A percentile compares a stretch with the other conserved stretches of the same genome.
These are phyloP conservation scores for Ottelia alismoides DNA, from an alignment of 106 monocot genomes.

Conservation along the genomic window DNA sequence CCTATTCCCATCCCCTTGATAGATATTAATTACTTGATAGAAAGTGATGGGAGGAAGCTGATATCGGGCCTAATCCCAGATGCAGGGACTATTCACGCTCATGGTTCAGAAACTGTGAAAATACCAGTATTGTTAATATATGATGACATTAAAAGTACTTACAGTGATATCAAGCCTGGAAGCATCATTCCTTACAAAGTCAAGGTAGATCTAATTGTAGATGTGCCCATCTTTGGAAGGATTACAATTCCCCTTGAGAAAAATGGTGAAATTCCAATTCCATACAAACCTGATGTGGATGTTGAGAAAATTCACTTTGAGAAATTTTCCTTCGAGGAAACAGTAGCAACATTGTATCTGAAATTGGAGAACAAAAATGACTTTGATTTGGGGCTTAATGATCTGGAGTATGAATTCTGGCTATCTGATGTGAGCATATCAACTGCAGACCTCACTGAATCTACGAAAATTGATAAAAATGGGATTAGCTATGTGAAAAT, in stretches of 20 bases:
- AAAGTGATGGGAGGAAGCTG: conserved; percentile 74
- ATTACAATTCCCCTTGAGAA: conserved; percentile 61
- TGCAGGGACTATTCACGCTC: conserved; percentile 77
- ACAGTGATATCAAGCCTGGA: conserved; percentile 62
- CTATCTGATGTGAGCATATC: conserved; percentile 52
- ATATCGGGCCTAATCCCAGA: conserved; percentile 82
- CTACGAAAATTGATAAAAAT: conserved; percentile 43
- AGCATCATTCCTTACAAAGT: conserved; percentile 70
- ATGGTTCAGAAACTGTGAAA: conserved; percentile 73
- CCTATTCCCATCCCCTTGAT: conserved; percentile 73
- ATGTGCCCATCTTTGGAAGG: conserved; percentile 56
- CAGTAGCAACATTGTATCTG: conserved; percentile 48
- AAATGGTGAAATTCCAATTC: conserved; percentile 63
- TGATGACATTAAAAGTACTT: conserved; percentile 66
- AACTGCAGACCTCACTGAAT: conserved; percentile 41
- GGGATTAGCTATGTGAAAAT: conserved; percentile 44
- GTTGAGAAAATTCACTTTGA: conserved; percentile 50
- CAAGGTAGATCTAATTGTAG: conserved; percentile 48
- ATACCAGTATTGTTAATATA: conserved; percentile 58
- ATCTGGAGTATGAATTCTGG: conserved; percentile 67
- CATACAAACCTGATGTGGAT: conserved; percentile 75
- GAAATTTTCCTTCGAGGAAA: conserved; percentile 69
- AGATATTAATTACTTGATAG: conserved; percentile 68
- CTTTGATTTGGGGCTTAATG: conserved; percentile 65
- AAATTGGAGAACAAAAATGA: conserved; percentile 85